phyloP scores from a whole-genome alignment of 352 stramenopile species.

The Globisporangium splendens region DNA sequence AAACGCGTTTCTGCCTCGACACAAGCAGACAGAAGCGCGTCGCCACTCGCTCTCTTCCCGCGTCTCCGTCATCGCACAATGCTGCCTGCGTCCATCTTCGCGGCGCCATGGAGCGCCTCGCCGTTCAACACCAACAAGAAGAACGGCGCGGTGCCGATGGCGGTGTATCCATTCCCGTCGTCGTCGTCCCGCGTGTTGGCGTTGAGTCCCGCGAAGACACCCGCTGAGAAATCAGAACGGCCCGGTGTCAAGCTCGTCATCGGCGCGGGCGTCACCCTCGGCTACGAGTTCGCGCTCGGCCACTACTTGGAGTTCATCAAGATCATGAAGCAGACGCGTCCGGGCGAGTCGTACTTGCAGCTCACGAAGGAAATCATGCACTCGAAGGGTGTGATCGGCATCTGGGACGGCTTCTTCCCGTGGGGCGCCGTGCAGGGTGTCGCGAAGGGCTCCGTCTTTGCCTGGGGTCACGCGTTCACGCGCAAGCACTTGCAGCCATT shows the following conservation, averaged over 20 bases:
- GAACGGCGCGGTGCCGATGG: not conserved
- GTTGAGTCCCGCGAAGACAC: constrained; percentile 17
- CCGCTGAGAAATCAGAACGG: constrained; percentile 36
- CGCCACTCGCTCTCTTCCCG: too few species aligned
- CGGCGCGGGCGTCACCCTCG: constrained; percentile 76
- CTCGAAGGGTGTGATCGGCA: constrained; percentile 84
- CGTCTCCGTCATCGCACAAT: not conserved
- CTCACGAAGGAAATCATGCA: constrained; percentile 84
- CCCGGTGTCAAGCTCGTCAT: constrained; percentile 82
- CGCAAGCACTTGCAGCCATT: constrained; percentile 50
- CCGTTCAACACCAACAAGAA: not conserved
- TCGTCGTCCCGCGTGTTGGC: constrained; percentile 13
- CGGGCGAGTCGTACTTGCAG: constrained; percentile 70
- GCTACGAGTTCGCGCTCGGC: constrained; percentile 86
- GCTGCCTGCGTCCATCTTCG: constrained; percentile 14
- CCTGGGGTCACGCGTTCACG: constrained; percentile 82
- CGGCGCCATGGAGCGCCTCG: not conserved
- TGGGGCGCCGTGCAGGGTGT: constrained; percentile 90
- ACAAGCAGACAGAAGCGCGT: not conserved
- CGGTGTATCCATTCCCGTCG: constrained; percentile 2
- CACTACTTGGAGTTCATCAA: constrained; percentile 95
- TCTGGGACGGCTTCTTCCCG: constrained; percentile 93
- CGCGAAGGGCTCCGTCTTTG: constrained; percentile 90
- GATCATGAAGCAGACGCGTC: constrained; percentile 91
- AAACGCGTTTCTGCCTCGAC: not conserved